Evolutionary conservation across 306 rosid species (phyloP), one percentile per base, ranked within the genome.

Genomic region (Sophora flavescens): DNA sequence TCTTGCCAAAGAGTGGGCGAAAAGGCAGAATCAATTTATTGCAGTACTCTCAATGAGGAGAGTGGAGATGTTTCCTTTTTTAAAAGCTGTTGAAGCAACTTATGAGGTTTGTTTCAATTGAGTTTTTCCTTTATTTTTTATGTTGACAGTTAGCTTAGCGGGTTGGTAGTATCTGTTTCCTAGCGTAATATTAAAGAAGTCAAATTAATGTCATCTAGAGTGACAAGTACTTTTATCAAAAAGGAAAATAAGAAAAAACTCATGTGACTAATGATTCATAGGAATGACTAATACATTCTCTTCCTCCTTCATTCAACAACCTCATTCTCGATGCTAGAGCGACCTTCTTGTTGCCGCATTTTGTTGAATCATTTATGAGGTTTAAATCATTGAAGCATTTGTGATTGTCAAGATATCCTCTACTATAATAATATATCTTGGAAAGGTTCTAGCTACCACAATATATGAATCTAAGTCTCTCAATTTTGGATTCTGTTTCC

Each of bases 1-100:
- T n/a, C n/a, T 91, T 63, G 97, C 98, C 52, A 88, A 91, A 80
- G 96, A 85, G 67, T 86, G 98, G 11, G 81, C 81, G 11, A 83
- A 81, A 33, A 92, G 63, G 35, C 86, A 93, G 67, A 88, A 6
- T 48, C 88, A 85, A 66, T 41, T 88, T 51, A 83, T 91, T 51
- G 63, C 88, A 10, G 93, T 86, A 70, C 89, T 86, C 44, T 86
- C 9, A 75, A 72, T 56, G 91, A 90, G 59, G 88, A 82, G 1
- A 76, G 70, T 63, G 82, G 84, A 51, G 93, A 84, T 68, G 68
- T n/a, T n/a, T n/a, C n/a, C n/a, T n/a, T n/a, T 71, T 28, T 48
- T n/a, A 7, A 86, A 76, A 15, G 78, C 82, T 4, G 99, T 89
- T 47, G 97, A 95, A 80, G 89, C 77, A 30, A 70, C 47, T 9